phyloP scores from a whole-genome alignment of 306 rosid species.

The Dryas octopetala region DNA sequence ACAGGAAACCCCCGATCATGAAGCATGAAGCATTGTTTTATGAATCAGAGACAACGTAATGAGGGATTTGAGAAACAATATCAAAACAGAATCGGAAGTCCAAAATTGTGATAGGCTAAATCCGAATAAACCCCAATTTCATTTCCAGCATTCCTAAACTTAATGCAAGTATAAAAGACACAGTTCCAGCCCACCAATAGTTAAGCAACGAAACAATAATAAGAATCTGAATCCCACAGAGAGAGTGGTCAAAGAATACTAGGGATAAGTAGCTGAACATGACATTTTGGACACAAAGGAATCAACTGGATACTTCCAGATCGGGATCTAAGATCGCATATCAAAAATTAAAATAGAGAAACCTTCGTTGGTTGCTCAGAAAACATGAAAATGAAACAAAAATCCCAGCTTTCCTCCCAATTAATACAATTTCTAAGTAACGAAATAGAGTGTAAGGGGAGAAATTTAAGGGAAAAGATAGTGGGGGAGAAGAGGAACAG shows the following conservation, averaged over 20 bases:
- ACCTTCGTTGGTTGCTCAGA: neutral
- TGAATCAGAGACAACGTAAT: neutral
- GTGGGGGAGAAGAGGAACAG: constrained; percentile 13
- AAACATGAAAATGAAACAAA: neutral
- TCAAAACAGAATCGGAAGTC: neutral
- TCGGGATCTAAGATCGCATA: constrained; percentile 16
- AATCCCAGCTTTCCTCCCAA: neutral
- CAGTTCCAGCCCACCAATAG: neutral
- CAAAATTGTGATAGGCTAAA: neutral
- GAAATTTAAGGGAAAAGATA: neutral
- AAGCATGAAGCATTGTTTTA: neutral
- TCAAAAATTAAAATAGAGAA: neutral
- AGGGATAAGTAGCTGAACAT: constrained; percentile 5
- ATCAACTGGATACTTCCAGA: constrained; percentile 20
- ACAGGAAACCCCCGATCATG: neutral
- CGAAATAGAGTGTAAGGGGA: neutral
- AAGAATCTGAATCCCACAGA: constrained; percentile 21
- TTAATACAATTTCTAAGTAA: constrained; percentile 5
- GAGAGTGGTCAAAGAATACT: constrained; percentile 10
- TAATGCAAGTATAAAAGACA: neutral
- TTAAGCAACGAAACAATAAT: neutral
- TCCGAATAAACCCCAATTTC: neutral
- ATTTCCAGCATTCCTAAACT: neutral
- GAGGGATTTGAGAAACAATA: neutral
- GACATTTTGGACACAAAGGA: constrained; percentile 3